Evolutionary conservation across 768 basidiomycete genomes (phyloP), one percentile per base, ranked within the genome.

Genomic region (Russula sp.): DNA sequence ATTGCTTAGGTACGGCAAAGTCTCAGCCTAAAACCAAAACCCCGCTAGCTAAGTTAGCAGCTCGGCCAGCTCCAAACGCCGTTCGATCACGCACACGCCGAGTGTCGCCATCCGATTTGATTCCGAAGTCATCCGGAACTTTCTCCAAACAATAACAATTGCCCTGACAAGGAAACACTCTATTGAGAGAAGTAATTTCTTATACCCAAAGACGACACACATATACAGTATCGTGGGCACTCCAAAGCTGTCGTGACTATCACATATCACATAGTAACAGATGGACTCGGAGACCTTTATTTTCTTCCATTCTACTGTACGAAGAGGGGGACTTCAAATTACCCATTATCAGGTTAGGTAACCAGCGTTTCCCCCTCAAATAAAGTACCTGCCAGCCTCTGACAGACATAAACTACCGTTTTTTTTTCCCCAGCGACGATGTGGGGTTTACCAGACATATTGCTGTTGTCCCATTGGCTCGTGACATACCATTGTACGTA

Each of bases 61-160:
- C n/a, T n/a, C n/a, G n/a, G n/a, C n/a, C n/a, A n/a, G n/a, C 16
- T 24, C 57, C 38, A 59, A 36, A 64, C 57, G 63, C 59, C 63
- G 63, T 60, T 28, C 20, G n/a, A 26, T 5, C 20, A 40, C 18
- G 32, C 36, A 20, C 38, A n/a, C 16, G 44, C n/a, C n/a, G n/a
- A n/a, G n/a, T n/a, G n/a, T n/a, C 3, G 28, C 50, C 24, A 51
- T 42, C 49, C 6, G 16, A 6, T 40, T 40, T 40, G 57, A 34
- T 32, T 18, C 57, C 49, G 22, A 59, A 63, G 32, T 48, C 51
- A 53, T 11, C 10, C 10, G 4, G 22, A n/a, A 22, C 22, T 22
- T n/a, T n/a, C n/a, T n/a, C n/a, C n/a, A 22, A 30, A 30, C 32
- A 44, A 53, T 46, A 34, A 9, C 30, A 11, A 16, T 38, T 13